phyloP scores from a whole-genome alignment of 768 basidiomycete genomes.

The Termitomyces sp. region DNA sequence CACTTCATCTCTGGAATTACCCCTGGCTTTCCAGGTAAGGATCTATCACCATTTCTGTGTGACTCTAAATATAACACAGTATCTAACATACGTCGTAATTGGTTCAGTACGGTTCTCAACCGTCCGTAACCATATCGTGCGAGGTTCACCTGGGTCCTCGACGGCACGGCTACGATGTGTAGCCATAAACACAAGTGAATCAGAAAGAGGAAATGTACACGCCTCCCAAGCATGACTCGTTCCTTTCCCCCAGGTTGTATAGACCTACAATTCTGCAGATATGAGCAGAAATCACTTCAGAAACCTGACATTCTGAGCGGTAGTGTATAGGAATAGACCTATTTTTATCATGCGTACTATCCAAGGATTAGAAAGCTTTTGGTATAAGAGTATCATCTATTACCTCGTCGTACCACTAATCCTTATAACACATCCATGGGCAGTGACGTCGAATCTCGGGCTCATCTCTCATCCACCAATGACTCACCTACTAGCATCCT shows the following conservation, averaged over 20 bases:
- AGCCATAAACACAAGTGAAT: slow-evolving; percentile 17
- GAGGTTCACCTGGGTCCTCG: not conserved
- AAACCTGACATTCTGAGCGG: not conserved
- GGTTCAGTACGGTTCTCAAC: too few relatives aligned
- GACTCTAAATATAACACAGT: too few relatives aligned
- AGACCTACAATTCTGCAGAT: slow-evolving; percentile 35
- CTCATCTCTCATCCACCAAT: not conserved
- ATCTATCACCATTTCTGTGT: too few relatives aligned
- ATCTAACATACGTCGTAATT: too few relatives aligned
- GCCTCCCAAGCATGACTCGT: slow-evolving; percentile 2
- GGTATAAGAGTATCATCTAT: slow-evolving; percentile 14
- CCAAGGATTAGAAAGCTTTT: slow-evolving; percentile 28
- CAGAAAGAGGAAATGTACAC: not conserved
- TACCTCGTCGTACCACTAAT: not conserved
- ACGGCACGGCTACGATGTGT: too few relatives aligned
- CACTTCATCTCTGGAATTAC: too few relatives aligned
- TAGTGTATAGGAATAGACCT: slow-evolving; percentile 22
- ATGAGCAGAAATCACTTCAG: not conserved
- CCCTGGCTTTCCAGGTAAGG: too few relatives aligned
- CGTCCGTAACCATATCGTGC: too few relatives aligned
- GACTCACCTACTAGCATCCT: slow-evolving; percentile 17
- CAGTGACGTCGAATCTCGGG: not conserved
- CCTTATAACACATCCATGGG: slow-evolving; percentile 18
- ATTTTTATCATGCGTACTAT: slow-evolving; percentile 31
- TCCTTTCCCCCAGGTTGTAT: slow-evolving; percentile 23